phyloP scores from a whole-genome alignment of 306 rosid species.

The Casuarina cunninghamiana region DNA sequence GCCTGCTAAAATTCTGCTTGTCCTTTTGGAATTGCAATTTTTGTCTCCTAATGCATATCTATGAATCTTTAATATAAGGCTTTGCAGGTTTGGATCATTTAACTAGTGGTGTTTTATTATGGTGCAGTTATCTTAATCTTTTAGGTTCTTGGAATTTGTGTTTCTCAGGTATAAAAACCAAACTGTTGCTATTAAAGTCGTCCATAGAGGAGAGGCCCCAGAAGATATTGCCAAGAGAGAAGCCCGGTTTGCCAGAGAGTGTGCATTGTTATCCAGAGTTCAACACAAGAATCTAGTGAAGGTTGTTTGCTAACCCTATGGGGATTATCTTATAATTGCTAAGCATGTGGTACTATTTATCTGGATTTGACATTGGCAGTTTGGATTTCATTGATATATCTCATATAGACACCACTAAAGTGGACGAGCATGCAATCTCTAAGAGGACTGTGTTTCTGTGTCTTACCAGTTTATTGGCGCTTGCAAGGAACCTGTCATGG shows the following conservation, averaged over 20 bases:
- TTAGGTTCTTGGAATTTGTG: slow-evolving; percentile 24
- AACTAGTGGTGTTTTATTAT: background rate
- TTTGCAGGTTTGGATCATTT: slow-evolving; percentile 11
- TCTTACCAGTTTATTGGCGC: slow-evolving; percentile 87
- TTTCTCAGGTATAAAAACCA: slow-evolving; percentile 54
- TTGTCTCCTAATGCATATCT: background rate
- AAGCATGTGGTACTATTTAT: slow-evolving; percentile 11
- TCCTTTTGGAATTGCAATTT: background rate
- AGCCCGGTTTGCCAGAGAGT: slow-evolving; percentile 83
- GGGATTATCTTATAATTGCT: background rate
- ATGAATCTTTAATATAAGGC: background rate
- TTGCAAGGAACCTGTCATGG: slow-evolving; percentile 96
- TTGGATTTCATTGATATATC: slow-evolving; percentile 7
- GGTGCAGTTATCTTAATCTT: slow-evolving; percentile 11
- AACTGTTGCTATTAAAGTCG: slow-evolving; percentile 53
- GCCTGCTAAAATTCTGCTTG: background rate
- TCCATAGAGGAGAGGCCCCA: slow-evolving; percentile 47
- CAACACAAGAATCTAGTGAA: slow-evolving; percentile 89
- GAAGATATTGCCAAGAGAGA: slow-evolving; percentile 56
- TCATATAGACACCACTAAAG: background rate
- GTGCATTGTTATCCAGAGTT: slow-evolving; percentile 85
- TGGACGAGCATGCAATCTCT: slow-evolving; percentile 25
- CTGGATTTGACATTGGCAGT: slow-evolving; percentile 13
- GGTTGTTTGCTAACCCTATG: slow-evolving; percentile 43
- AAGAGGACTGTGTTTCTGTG: slow-evolving; percentile 22